A percentile compares a stretch with the other conserved stretches of the same genome.
These are phyloP conservation scores for Pseudoneurospora amorphoporcata DNA, from an alignment of 495 filamentous ascomycete genomes.

Conservation along the genomic window DNA sequence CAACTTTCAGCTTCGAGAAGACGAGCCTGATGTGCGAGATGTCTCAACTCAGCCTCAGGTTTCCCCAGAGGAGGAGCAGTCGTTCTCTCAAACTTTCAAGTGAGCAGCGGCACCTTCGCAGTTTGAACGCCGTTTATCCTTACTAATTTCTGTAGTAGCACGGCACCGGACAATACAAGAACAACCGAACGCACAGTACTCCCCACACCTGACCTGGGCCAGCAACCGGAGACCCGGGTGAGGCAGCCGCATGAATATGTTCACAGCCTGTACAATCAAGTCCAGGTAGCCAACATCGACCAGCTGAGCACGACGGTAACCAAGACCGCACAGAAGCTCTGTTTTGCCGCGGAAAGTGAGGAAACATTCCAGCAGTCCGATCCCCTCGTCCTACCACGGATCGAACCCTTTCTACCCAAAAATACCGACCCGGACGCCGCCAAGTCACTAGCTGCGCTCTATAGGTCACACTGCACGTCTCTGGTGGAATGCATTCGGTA, in stretches of 20 bases:
- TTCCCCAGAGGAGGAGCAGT: constrained; percentile 26
- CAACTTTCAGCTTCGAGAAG: constrained; percentile 64
- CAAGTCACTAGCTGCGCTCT: constrained; percentile 70
- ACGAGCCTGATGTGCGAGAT: constrained; percentile 40
- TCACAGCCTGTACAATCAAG: constrained; percentile 43
- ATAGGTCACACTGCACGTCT: constrained; percentile 88
- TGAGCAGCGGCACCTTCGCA: constrained; percentile 9
- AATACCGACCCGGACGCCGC: constrained; percentile 76
- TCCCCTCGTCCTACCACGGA: constrained; percentile 63
- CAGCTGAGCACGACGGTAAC: constrained; percentile 33
- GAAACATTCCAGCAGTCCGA: constrained; percentile 47
- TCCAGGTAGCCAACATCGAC: constrained; percentile 32
- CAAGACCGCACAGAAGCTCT: constrained; percentile 57
- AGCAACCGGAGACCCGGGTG: constrained; percentile 16
- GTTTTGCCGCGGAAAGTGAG: constrained; percentile 48
- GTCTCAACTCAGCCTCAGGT: constrained; percentile 23
- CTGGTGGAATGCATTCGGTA: constrained; percentile 90
- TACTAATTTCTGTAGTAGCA: constrained; percentile 12
- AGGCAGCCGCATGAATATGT: constrained; percentile 19
- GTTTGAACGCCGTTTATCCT: not conserved
- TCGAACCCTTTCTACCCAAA: constrained; percentile 62
- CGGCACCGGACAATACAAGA: constrained; percentile 11
- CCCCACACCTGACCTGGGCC: constrained; percentile 47
- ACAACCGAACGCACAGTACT: constrained; percentile 54
- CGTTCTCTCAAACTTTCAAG: constrained; percentile 33